Conservation (phyloP, 2,329 filamentous ascomycete species). For the Volutella citrinella region DNA sequence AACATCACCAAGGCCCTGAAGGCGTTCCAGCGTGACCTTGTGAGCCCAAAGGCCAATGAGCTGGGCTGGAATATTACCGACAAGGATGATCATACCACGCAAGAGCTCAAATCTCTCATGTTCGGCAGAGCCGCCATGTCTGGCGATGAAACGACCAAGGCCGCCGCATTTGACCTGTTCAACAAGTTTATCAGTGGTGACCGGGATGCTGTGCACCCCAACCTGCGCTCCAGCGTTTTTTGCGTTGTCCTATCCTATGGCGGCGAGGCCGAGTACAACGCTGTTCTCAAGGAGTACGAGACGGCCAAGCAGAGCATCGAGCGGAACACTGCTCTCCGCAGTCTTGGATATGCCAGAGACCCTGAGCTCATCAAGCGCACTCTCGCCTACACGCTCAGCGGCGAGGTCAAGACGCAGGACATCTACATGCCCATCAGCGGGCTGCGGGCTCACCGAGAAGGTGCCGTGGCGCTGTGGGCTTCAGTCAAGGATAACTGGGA, state of each 20-base stretch:
- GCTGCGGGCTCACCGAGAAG: conserved; percentile 72
- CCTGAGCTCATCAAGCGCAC: conserved; percentile 80
- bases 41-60: conserved; percentile 77
- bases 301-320: conserved; percentile 70
- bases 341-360: conserved; percentile 73
- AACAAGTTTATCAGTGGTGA: conserved; percentile 79
- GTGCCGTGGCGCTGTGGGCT: conserved; percentile 74
- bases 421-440: conserved; percentile 85
- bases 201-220: conserved; percentile 80
- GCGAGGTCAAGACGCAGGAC: conserved; percentile 90
- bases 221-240: conserved; percentile 84
- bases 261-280: conserved; percentile 53
- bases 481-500: conserved; percentile 92
- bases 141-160: conserved; percentile 75
- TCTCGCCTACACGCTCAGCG: conserved; percentile 69
- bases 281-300: conserved; percentile 26
- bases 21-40: conserved; percentile 76
- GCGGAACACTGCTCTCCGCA: conserved; percentile 85
- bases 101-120: conserved; percentile 91
- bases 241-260: conserved; percentile 80
- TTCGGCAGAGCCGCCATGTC: conserved; percentile 80
- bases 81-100: conserved; percentile 80
- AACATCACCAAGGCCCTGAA: conserved; percentile 72
- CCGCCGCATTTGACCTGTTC: conserved; percentile 87
- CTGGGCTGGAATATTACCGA: conserved; percentile 87